Conservation (phyloP, 805 yeast genomes). For the Starmerella scarabaei region DNA sequence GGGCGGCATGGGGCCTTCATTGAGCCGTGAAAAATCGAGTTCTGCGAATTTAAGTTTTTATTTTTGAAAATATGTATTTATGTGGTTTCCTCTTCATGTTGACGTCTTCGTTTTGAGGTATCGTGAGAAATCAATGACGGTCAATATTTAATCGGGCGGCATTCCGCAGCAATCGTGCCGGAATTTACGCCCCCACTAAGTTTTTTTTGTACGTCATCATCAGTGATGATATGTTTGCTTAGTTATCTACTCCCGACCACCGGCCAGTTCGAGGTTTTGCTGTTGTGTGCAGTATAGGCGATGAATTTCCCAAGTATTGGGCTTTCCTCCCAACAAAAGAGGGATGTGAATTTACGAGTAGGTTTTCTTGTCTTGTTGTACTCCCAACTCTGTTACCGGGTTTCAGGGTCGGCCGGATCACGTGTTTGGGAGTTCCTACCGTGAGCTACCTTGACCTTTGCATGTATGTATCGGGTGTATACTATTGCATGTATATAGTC, state of each 20-base stretch:
- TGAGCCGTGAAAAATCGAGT: too few species aligned
- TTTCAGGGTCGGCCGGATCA: not conserved
- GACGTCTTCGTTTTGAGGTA: not conserved
- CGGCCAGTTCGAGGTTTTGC: not conserved
- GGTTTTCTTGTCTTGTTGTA: not conserved
- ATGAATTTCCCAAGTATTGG: not conserved
- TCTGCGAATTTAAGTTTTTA: too few species aligned
- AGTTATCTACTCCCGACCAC: not conserved
- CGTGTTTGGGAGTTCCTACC: not conserved
- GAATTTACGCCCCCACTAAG: not conserved
- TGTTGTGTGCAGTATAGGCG: not conserved
- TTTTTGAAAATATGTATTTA: not conserved
- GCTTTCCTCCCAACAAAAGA: not conserved
- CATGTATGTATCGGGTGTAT: too few species aligned
- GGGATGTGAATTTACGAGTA: not conserved
- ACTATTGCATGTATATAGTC: too few species aligned
- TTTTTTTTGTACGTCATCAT: not conserved
- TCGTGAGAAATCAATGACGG: too few species aligned
- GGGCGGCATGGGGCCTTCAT: too few species aligned
- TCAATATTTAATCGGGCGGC: too few species aligned
- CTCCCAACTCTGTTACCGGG: not conserved
- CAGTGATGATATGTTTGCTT: not conserved
- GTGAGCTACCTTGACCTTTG: not conserved
- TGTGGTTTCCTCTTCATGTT: not conserved
- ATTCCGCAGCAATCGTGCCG: too few species aligned